These are phyloP conservation scores for Apiotrichum sp. DNA, from an alignment of 1,284 basidiomycete species.

Conservation along the genomic window DNA sequence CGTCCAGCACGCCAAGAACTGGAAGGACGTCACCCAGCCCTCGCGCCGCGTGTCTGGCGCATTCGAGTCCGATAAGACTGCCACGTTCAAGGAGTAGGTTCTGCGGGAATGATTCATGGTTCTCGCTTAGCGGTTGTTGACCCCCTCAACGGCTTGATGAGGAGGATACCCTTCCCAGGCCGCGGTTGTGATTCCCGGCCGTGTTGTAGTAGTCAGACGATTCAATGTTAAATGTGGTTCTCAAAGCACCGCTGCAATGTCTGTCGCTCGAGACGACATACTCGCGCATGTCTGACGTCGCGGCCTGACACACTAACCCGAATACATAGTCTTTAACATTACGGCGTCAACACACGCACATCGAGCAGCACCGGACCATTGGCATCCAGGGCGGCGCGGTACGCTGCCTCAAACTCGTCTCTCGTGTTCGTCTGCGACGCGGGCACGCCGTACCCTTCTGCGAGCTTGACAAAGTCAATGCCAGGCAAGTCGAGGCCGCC, in stretches of 20 bases:
- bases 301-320: too few species aligned
- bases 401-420: constrained; percentile 8
- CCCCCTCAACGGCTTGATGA: background rate
- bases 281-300: too few species aligned
- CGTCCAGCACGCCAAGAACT: constrained; percentile 68
- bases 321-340: background rate
- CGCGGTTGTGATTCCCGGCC: background rate
- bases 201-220: too few species aligned
- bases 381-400: background rate
- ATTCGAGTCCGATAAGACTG: background rate
- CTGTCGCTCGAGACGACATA: too few species aligned
- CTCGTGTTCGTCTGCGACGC: background rate
- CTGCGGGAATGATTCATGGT: background rate
- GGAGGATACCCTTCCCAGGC: background rate
- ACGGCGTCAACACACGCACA: background rate
- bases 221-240: too few species aligned
- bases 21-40: constrained; percentile 48
- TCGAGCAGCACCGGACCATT: constrained; percentile 12
- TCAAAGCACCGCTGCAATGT: too few species aligned
- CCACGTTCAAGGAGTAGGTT: background rate
- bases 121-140: background rate
- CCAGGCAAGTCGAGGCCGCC: constrained; percentile 11
- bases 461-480: constrained; percentile 12
- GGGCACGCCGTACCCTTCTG: constrained; percentile 12
- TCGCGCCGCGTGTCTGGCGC: constrained; percentile 1